Evolutionary conservation across 2,329 filamentous ascomycete genomes (phyloP).

Genomic region (Dothistroma pini): DNA sequence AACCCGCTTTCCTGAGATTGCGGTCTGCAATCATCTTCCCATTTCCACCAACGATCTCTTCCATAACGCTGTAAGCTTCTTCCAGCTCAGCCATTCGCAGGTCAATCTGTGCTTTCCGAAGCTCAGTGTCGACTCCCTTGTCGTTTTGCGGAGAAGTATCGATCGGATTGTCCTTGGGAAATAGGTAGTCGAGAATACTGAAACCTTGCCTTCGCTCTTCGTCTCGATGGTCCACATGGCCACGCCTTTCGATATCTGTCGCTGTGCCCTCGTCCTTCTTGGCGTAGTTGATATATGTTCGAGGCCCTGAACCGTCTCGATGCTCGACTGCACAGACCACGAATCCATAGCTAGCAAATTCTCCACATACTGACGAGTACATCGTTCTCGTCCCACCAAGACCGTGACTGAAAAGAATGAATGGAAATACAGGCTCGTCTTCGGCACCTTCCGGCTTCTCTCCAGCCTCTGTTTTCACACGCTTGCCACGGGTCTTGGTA

Average conservation of each 20-base stretch:
- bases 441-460: slow-evolving; percentile 35
- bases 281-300: slow-evolving; percentile 58
- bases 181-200: slow-evolving; percentile 54
- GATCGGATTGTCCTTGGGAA: slow-evolving; percentile 51
- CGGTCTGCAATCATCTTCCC: slow-evolving; percentile 50
- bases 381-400: slow-evolving; percentile 61
- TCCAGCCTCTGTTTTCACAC: slow-evolving; percentile 43
- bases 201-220: slow-evolving; percentile 28
- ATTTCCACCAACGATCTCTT: slow-evolving; percentile 53
- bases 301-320: slow-evolving; percentile 60
- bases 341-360: slow-evolving; percentile 64
- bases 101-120: slow-evolving; percentile 60
- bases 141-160: slow-evolving; percentile 53
- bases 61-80: slow-evolving; percentile 57
- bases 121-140: slow-evolving; percentile 56
- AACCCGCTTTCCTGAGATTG: slow-evolving; percentile 57
- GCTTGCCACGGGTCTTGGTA: slow-evolving; percentile 39
- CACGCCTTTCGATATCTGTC: slow-evolving; percentile 28
- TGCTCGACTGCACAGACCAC: slow-evolving; percentile 64
- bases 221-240: slow-evolving; percentile 26
- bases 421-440: slow-evolving; percentile 52
- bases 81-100: slow-evolving; percentile 62
- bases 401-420: slow-evolving; percentile 65
- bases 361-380: slow-evolving; percentile 61
- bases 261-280: slow-evolving; percentile 37